Conservation (phyloP, 2,329 filamentous ascomycete genomes). For the Neopestalotiopsis sp. region DNA sequence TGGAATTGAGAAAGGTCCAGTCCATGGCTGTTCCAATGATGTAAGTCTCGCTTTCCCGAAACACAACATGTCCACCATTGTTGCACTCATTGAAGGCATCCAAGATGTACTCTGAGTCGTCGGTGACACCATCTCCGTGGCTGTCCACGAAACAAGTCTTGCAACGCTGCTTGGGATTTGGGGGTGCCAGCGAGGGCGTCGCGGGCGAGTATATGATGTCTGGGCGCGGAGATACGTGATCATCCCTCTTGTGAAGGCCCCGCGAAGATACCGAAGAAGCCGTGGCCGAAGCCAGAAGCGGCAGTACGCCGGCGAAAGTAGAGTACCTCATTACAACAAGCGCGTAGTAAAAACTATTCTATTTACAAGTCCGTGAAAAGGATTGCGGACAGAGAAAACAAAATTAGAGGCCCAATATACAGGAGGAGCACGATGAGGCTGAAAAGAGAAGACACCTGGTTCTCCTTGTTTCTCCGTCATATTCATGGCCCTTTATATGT, state of each 20-base stretch:
- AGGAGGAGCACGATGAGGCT: neutral
- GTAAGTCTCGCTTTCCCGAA: constrained; percentile 59
- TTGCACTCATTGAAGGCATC: constrained; percentile 41
- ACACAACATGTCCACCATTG: constrained; percentile 63
- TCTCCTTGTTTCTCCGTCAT: neutral
- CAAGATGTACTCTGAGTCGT: constrained; percentile 17
- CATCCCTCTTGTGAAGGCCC: constrained; percentile 1
- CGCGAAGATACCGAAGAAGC: neutral
- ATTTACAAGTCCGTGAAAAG: neutral
- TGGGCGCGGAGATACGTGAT: constrained; percentile 17
- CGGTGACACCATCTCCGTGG: constrained; percentile 18
- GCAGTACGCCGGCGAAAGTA: neutral
- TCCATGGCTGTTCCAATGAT: constrained; percentile 67
- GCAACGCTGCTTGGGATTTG: constrained; percentile 15
- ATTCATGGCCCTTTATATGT: constrained; percentile 8
- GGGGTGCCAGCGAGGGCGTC: constrained; percentile 7
- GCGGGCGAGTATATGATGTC: constrained; percentile 18
- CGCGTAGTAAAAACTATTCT: neutral
- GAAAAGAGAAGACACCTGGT: neutral
- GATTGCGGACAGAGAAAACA: too few relatives aligned
- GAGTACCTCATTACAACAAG: constrained; percentile 14
- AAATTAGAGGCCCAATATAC: too few relatives aligned
- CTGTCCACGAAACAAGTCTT: constrained; percentile 19
- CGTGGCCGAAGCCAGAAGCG: neutral
- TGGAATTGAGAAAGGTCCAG: constrained; percentile 63